These are phyloP conservation scores for Colletotrichum brevisporum DNA, from an alignment of 2,329 filamentous ascomycete genomes.

Conservation along the genomic window DNA sequence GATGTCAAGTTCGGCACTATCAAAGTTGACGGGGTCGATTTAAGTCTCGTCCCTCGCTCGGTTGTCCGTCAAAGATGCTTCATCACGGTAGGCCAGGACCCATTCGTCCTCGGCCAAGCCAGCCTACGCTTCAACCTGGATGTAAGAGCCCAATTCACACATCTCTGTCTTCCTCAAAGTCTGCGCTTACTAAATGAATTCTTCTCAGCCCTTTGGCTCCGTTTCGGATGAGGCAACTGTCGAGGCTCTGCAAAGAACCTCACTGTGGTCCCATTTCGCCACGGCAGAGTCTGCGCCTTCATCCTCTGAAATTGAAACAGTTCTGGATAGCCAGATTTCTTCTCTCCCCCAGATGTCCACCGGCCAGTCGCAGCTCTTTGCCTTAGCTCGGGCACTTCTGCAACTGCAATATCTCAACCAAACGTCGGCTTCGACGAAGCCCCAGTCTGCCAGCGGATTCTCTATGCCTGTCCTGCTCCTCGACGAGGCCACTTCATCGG, in stretches of 20 bases:
- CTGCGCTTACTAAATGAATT: too few relatives aligned
- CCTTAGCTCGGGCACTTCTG: slow-evolving; percentile 19
- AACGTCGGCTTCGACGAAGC: background rate
- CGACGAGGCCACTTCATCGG: slow-evolving; percentile 12
- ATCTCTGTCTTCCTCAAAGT: too few relatives aligned
- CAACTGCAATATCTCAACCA: background rate
- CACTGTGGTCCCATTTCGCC: slow-evolving; percentile 10
- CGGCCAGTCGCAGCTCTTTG: slow-evolving; percentile 17
- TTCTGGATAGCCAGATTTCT: background rate
- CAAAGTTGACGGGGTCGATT: slow-evolving; percentile 18
- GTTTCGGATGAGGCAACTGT: background rate
- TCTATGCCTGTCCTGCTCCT: slow-evolving; percentile 1
- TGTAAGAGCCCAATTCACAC: background rate
- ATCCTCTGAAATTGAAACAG: background rate
- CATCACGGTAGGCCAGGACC: slow-evolving; percentile 21
- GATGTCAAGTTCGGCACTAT: slow-evolving; percentile 4
- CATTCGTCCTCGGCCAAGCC: slow-evolving; percentile 4
- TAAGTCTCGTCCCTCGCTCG: slow-evolving; percentile 8
- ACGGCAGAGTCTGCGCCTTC: background rate
- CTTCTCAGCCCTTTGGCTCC: background rate
- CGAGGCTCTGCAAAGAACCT: background rate
- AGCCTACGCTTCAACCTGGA: slow-evolving; percentile 34
- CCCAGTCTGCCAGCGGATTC: background rate
- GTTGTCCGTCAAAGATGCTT: slow-evolving; percentile 27
- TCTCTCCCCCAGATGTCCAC: slow-evolving; percentile 29